phyloP scores from a whole-genome alignment of 2,329 filamentous ascomycete species.

The Huntiella abstrusa region DNA sequence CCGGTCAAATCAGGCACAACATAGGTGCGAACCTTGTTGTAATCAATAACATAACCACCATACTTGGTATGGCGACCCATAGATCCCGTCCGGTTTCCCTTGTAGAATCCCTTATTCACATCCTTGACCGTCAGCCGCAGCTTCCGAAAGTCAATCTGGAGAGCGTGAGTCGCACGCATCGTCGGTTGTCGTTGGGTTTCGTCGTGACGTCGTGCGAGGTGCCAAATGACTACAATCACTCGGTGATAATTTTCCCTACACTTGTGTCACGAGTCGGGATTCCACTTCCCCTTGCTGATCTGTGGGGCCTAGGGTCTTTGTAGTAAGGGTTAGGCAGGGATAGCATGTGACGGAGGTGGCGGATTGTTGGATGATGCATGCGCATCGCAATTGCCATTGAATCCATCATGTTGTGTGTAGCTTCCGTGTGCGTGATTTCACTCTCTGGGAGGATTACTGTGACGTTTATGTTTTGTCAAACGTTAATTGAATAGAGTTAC shows the following conservation, averaged over 20 bases:
- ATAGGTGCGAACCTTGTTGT: constrained; percentile 76
- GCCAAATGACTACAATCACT: no score
- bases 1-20: constrained; percentile 53
- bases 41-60: constrained; percentile 73
- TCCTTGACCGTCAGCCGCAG: constrained; percentile 79
- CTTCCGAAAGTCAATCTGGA: constrained; percentile 53
- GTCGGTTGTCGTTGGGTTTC: constrained; percentile 13
- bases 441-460: background rate
- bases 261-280: no score
- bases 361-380: no score
- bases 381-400: no score
- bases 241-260: no score
- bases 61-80: constrained; percentile 72
- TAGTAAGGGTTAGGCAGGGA: no score
- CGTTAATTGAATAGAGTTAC: no score
- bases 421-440: background rate
- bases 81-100: constrained; percentile 75
- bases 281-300: no score
- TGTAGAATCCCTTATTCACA: constrained; percentile 88
- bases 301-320: no score
- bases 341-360: no score
- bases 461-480: no score
- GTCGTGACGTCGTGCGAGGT: background rate
- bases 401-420: no score
- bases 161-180: constrained; percentile 50